These are phyloP conservation scores for Drosera spatulata DNA, from an alignment of 179 eudicot genomes.

Conservation along the genomic window DNA sequence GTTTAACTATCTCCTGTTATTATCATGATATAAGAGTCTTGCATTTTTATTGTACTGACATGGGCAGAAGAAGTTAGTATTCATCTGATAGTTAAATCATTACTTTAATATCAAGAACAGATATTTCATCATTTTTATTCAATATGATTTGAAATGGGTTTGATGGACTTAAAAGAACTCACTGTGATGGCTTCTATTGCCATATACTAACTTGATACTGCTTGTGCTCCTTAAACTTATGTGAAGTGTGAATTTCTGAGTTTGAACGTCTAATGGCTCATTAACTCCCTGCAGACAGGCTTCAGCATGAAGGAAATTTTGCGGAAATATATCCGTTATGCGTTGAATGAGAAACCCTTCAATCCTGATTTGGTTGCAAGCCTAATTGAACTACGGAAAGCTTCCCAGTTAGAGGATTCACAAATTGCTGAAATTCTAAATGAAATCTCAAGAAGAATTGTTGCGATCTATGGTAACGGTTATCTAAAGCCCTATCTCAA, in stretches of 20 bases:
- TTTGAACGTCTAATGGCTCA: constrained; percentile 4
- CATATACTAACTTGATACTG: not conserved
- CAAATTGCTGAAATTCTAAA: constrained; percentile 63
- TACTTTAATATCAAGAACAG: too few species aligned
- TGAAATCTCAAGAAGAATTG: constrained; percentile 74
- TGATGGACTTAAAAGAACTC: too few species aligned
- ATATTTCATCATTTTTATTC: too few species aligned
- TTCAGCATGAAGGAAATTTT: constrained; percentile 65
- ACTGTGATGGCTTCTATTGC: too few species aligned
- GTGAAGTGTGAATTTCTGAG: not conserved
- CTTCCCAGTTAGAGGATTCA: constrained; percentile 50
- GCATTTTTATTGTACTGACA: too few species aligned
- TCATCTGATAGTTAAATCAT: too few species aligned
- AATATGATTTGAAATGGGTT: too few species aligned
- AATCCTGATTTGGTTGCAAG: constrained; percentile 54
- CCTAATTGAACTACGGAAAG: constrained; percentile 69
- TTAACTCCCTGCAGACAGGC: constrained; percentile 50
- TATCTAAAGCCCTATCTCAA: not conserved
- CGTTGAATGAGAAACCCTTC: constrained; percentile 85
- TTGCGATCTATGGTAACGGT: constrained; percentile 65
- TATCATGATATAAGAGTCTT: too few species aligned
- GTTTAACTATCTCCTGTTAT: too few species aligned
- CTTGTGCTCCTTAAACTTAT: not conserved
- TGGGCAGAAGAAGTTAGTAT: too few species aligned
- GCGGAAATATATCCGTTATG: constrained; percentile 80